phyloP scores from a whole-genome alignment of 495 filamentous ascomycete genomes.

The Tuber melanosporum region DNA sequence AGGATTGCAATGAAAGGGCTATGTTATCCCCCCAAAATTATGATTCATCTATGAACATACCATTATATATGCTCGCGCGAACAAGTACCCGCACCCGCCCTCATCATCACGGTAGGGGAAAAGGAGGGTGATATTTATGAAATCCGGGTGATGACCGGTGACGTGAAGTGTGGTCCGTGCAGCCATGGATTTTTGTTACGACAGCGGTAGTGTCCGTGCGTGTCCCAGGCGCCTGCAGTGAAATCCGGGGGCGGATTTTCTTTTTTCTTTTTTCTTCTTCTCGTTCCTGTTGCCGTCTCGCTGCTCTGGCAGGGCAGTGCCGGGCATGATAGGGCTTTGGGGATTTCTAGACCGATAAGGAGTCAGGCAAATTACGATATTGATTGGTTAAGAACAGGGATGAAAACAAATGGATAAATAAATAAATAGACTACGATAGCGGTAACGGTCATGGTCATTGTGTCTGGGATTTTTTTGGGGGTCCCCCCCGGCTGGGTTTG shows the following conservation, averaged over 20 bases:
- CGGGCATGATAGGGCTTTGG: neutral
- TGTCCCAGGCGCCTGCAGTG: neutral
- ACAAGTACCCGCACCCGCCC: neutral
- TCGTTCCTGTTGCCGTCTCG: neutral
- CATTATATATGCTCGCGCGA: neutral
- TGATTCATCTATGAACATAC: neutral
- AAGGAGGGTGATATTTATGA: too few species aligned
- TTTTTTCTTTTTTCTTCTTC: neutral
- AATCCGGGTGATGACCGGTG: neutral
- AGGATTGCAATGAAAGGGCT: neutral
- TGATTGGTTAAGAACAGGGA: neutral
- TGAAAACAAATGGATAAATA: neutral
- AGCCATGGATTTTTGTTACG: neutral
- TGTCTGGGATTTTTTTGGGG: neutral
- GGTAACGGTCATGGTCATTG: neutral
- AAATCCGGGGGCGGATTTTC: neutral
- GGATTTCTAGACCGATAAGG: neutral
- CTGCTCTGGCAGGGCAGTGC: neutral
- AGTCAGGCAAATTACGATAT: neutral
- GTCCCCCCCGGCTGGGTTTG: neutral
- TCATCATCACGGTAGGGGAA: neutral
- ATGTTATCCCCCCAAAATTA: neutral
- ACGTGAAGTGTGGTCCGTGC: neutral
- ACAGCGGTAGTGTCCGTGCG: neutral
- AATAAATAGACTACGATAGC: neutral